Evolutionary conservation across 305 asterid species (phyloP).

Genomic region (Solanum chacoense): DNA sequence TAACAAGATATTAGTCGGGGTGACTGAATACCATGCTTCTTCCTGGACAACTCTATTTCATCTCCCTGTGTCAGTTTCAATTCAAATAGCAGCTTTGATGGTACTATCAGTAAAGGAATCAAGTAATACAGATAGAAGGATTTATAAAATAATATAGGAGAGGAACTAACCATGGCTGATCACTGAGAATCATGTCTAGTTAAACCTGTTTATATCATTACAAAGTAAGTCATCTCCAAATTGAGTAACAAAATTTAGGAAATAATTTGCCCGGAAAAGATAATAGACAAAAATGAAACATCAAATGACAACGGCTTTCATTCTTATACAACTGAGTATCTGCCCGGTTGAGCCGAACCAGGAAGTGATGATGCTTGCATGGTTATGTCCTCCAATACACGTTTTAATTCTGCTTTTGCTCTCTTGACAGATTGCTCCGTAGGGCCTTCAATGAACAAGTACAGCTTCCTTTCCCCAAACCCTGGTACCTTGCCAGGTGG

Average conservation of each 20-base stretch:
- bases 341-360: slow-evolving; percentile 84
- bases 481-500: slow-evolving; percentile 65
- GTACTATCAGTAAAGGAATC: not conserved
- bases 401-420: slow-evolving; percentile 87
- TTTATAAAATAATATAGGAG: not conserved
- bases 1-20: not conserved
- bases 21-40: slow-evolving; percentile 14
- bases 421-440: slow-evolving; percentile 87
- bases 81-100: not conserved
- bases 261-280: not conserved
- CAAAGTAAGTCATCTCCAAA: slow-evolving; percentile 1
- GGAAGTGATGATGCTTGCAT: slow-evolving; percentile 82
- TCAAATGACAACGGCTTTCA: not conserved
- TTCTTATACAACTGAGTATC: slow-evolving; percentile 62
- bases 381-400: slow-evolving; percentile 84
- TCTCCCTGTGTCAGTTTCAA: slow-evolving; percentile 82
- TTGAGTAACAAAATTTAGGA: not conserved
- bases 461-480: slow-evolving; percentile 78
- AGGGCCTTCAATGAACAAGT: slow-evolving; percentile 90
- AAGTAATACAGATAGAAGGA: not conserved
- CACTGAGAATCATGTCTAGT: slow-evolving; percentile 1
- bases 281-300: not conserved
- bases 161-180: not conserved
- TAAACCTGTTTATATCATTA: slow-evolving; percentile 7
- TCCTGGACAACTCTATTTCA: slow-evolving; percentile 66